These are phyloP conservation scores for Tricholoma hemisulphureum DNA, from an alignment of 768 basidiomycete species.

Conservation along the genomic window DNA sequence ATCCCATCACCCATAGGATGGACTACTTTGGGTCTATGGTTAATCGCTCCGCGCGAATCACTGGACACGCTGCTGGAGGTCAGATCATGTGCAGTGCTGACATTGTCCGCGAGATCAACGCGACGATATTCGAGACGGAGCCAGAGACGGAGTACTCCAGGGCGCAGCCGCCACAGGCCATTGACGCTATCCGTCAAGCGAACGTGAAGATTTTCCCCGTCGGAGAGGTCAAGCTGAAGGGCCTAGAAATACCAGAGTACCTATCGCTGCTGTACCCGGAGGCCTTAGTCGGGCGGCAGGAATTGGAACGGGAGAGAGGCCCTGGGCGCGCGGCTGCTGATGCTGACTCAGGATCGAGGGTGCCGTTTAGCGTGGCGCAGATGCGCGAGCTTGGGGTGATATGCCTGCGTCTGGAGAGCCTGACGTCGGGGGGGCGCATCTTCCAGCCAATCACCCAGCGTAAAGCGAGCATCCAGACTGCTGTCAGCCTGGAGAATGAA, in stretches of 20 bases:
- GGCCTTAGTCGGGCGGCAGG: conserved; percentile 68
- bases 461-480: conserved; percentile 43
- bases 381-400: conserved; percentile 71
- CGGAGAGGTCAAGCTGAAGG: conserved; percentile 92
- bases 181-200: conserved; percentile 74
- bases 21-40: conserved; percentile 98
- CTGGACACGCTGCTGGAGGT: conserved; percentile 80
- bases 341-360: conserved; percentile 50
- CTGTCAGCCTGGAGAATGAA: conserved; percentile 30
- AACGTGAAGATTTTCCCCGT: conserved; percentile 70
- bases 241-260: conserved; percentile 86
- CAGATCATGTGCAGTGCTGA: conserved; percentile 92
- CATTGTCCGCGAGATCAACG: conserved; percentile 77
- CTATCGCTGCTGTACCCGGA: conserved; percentile 83
- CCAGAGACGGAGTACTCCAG: conserved; percentile 61
- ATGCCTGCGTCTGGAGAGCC: conserved; percentile 77
- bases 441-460: conserved; percentile 49
- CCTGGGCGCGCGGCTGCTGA: conserved; percentile 30
- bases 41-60: conserved; percentile 87
- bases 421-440: conserved; percentile 57
- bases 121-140: conserved; percentile 53
- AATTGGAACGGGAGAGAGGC: conserved; percentile 50
- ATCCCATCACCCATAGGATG: conserved; percentile 92
- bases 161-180: conserved; percentile 53
- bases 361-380: conserved; percentile 72